Percentiles rank a stretch among this genome's conserved stretches.
Conservation (phyloP, 1,139 yeast species). For the Diutina mesorugosa region DNA sequence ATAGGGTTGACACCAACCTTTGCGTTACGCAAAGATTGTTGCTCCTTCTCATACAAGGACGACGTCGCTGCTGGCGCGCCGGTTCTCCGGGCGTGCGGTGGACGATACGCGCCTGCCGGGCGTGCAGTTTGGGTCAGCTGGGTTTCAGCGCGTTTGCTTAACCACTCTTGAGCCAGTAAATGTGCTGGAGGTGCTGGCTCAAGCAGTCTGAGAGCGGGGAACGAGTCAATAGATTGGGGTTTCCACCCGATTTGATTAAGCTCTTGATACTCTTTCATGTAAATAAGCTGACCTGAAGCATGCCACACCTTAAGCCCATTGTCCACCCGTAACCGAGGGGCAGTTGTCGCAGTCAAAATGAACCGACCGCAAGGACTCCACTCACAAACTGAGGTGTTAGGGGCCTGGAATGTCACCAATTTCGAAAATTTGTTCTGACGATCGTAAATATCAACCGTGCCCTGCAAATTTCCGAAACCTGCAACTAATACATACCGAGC, state of each 20-base stretch:
- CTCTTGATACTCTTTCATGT: conserved; percentile 68
- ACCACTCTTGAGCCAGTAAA: conserved; percentile 45
- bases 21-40: conserved; percentile 12
- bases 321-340: conserved; percentile 94
- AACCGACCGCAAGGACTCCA: conserved; percentile 99
- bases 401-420: conserved; percentile 74
- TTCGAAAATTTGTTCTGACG: conserved; percentile 77
- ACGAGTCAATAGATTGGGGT: conserved; percentile 48
- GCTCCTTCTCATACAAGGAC: conserved; percentile 46
- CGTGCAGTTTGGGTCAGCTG: conserved; percentile 6
- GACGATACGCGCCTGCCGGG: conserved; percentile 83
- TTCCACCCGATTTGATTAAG: conserved; percentile 79
- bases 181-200: conserved; percentile 60
- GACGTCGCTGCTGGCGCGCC: conserved; percentile 25
- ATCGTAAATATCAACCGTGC: conserved; percentile 90
- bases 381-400: conserved; percentile 89
- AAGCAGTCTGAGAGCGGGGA: conserved; percentile 45
- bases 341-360: conserved; percentile 89
- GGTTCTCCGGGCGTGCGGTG: conserved; percentile 78
- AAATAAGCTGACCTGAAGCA: conserved; percentile 71
- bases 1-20: conserved; percentile 2
- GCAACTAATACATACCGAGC: conserved; percentile 87
- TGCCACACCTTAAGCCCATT: conserved; percentile 94
- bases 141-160: conserved; percentile 26
- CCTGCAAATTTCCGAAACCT: conserved; percentile 97